Evolutionary conservation across 331 rosid species (phyloP).

Genomic region (Cydonia oblonga): DNA sequence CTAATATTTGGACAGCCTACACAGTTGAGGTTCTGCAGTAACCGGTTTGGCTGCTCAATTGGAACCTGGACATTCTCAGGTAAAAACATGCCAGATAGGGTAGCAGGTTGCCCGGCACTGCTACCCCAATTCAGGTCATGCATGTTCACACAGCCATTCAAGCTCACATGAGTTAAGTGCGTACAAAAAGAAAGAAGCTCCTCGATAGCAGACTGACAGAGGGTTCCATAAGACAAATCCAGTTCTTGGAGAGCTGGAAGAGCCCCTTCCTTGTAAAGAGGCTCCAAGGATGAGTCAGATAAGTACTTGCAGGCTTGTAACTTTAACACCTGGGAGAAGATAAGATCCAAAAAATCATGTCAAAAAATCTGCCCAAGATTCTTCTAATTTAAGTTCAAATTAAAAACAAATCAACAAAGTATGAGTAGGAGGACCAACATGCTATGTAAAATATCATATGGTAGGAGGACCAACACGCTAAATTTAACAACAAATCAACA

Average conservation of each 20-base stretch:
- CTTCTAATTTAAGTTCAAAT: background rate
- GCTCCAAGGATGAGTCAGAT: slow-evolving; percentile 76
- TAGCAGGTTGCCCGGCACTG: slow-evolving; percentile 18
- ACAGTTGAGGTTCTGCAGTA: slow-evolving; percentile 82
- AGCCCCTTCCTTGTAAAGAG: slow-evolving; percentile 87
- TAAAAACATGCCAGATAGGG: slow-evolving; percentile 25
- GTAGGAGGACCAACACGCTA: background rate
- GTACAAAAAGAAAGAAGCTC: slow-evolving; percentile 94
- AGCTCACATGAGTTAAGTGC: slow-evolving; percentile 84
- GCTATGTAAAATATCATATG: no score
- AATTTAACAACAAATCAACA: background rate
- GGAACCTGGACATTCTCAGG: slow-evolving; percentile 25
- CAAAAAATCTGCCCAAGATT: background rate
- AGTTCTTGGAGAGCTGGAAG: slow-evolving; percentile 89
- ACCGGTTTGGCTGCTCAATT: slow-evolving; percentile 52
- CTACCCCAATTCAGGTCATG: slow-evolving; percentile 89
- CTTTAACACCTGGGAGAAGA: slow-evolving; percentile 66
- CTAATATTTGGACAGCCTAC: slow-evolving; percentile 88
- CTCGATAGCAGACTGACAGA: slow-evolving; percentile 89
- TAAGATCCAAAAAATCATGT: background rate
- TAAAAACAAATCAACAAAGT: background rate
- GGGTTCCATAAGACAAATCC: slow-evolving; percentile 86
- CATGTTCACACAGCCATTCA: slow-evolving; percentile 96
- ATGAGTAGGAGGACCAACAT: background rate
- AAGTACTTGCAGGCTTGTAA: slow-evolving; percentile 95